A percentile compares a stretch with the other conserved stretches of the same genome.
Conservation (phyloP, 495 filamentous ascomycete genomes). For the Penicillium longicatenatum region DNA sequence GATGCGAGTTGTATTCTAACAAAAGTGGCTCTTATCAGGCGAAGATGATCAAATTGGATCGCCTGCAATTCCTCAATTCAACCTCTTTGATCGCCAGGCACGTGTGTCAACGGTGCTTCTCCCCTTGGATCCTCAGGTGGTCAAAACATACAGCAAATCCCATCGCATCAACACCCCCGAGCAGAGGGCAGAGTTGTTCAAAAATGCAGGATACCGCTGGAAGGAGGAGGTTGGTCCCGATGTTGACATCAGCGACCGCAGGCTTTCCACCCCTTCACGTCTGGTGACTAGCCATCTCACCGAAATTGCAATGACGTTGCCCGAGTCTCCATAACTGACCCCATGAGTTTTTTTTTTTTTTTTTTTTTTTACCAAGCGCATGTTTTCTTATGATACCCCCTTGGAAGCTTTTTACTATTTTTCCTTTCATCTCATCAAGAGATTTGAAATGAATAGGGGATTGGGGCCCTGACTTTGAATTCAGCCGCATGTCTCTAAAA, state of each 20-base stretch:
- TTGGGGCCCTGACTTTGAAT: background rate
- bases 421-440: background rate
- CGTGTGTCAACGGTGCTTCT: conserved; percentile 31
- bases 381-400: background rate
- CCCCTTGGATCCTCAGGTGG: conserved; percentile 33
- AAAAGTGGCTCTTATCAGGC: conserved; percentile 10
- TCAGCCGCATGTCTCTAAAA: background rate
- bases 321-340: background rate
- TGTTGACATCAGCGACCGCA: conserved; percentile 7
- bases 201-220: conserved; percentile 40
- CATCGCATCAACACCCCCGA: conserved; percentile 41
- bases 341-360: too few relatives aligned
- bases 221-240: conserved; percentile 52
- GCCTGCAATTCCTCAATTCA: background rate
- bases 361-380: too few relatives aligned
- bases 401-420: background rate
- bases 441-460: background rate
- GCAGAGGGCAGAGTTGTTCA: conserved; percentile 42
- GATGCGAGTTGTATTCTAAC: conserved; percentile 16
- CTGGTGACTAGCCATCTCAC: conserved; percentile 18
- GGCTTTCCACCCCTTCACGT: conserved; percentile 33
- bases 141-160: conserved; percentile 40
- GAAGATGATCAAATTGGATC: background rate
- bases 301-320: conserved; percentile 12
- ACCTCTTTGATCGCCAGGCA: conserved; percentile 2